Evolutionary conservation across 768 basidiomycete species (phyloP).

Genomic region (Boletus sensibilis): DNA sequence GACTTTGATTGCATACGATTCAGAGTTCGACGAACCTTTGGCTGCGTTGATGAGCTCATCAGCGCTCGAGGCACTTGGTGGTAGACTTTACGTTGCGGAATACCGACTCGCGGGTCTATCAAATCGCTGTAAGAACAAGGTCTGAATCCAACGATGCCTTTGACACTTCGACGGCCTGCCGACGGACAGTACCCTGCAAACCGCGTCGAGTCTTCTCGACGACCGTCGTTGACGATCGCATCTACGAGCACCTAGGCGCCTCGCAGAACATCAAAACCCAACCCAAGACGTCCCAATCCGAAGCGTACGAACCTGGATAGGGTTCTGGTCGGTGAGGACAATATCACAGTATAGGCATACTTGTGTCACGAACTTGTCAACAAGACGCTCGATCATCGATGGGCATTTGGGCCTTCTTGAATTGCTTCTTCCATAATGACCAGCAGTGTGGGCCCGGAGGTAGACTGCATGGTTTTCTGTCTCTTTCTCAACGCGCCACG

Average conservation of each 20-base stretch:
- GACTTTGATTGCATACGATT: constrained; percentile 99
- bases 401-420: constrained; percentile 99
- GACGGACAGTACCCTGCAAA: constrained; percentile 98
- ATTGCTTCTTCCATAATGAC: constrained; percentile 99
- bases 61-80: constrained; percentile 96
- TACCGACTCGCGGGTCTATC: constrained; percentile 95
- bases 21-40: constrained; percentile 99
- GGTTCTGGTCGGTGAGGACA: constrained; percentile 96
- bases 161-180: constrained; percentile 96
- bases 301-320: constrained; percentile 76
- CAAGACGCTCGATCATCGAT: constrained; percentile 91
- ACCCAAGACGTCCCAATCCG: too few species aligned
- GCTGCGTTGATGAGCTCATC: constrained; percentile 99
- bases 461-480: constrained; percentile 96
- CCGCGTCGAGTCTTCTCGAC: constrained; percentile 98
- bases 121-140: constrained; percentile 3
- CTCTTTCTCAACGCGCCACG: too few species aligned
- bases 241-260: constrained; percentile 80
- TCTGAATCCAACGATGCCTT: too few species aligned
- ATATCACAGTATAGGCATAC: constrained; percentile 41
- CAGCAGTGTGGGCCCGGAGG: constrained; percentile 91
- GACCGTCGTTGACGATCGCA: constrained; percentile 99
- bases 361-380: too few species aligned
- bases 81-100: constrained; percentile 99
- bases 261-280: background rate